These are phyloP conservation scores for Dioscorea dumetorum DNA, from an alignment of 106 monocot species.

Conservation along the genomic window DNA sequence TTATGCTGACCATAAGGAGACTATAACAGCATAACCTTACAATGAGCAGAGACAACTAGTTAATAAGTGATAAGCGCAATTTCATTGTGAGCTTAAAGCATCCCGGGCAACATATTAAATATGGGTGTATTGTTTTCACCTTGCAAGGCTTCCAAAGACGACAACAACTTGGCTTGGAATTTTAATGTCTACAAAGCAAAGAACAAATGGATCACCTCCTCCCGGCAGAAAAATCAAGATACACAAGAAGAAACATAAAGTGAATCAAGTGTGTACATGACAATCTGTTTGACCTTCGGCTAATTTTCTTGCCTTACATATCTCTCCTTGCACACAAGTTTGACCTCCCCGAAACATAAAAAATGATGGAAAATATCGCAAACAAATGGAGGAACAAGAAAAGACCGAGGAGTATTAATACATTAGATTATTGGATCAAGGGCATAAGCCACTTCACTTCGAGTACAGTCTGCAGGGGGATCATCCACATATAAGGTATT, in stretches of 20 bases:
- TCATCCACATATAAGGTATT: constrained; percentile 33
- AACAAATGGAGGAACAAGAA: constrained; percentile 31
- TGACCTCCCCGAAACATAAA: constrained; percentile 64
- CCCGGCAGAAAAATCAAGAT: constrained; percentile 11
- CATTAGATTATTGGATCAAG: background rate
- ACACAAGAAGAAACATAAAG: background rate
- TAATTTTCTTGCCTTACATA: constrained; percentile 28
- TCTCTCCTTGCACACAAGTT: constrained; percentile 69
- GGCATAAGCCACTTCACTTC: constrained; percentile 41
- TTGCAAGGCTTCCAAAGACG: constrained; percentile 60
- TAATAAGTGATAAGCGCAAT: too few relatives aligned
- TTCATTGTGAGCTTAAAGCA: too few relatives aligned
- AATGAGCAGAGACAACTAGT: too few relatives aligned
- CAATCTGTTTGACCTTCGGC: background rate
- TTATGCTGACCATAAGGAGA: too few relatives aligned
- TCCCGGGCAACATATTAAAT: too few relatives aligned
- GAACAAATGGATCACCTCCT: constrained; percentile 36
- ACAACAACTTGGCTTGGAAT: constrained; percentile 37
- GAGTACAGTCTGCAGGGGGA: constrained; percentile 27
- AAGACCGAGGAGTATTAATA: background rate
- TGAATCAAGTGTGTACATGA: background rate
- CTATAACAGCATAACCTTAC: too few relatives aligned
- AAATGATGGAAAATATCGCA: constrained; percentile 67
- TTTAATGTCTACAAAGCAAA: constrained; percentile 64
- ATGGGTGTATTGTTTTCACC: constrained; percentile 16